Evolutionary conservation across 192 early-diverging fungal species (phyloP).

Genomic region (Coemansia sp.): DNA sequence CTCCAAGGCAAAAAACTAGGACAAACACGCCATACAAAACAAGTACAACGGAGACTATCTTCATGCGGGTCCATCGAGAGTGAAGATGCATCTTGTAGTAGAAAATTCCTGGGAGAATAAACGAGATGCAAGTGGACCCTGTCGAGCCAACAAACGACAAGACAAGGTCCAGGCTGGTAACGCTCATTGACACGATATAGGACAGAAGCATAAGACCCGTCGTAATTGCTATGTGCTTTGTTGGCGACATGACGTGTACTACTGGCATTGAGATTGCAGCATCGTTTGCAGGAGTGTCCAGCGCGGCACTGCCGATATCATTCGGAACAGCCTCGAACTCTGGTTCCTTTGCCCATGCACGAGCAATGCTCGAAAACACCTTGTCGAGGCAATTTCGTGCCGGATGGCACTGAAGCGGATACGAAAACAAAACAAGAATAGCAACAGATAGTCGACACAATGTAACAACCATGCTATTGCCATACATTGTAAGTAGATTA

Average conservation of each 20-base stretch:
- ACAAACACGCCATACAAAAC: slow-evolving; percentile 70
- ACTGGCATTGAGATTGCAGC: slow-evolving; percentile 24
- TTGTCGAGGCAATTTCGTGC: slow-evolving; percentile 88
- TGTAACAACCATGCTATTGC: slow-evolving; percentile 64
- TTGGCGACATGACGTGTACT: slow-evolving; percentile 46
- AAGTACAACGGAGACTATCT: slow-evolving; percentile 64
- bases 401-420: slow-evolving; percentile 93
- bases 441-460: slow-evolving; percentile 87
- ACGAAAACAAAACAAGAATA: slow-evolving; percentile 84
- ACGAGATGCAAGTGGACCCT: slow-evolving; percentile 93
- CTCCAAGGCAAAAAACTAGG: slow-evolving; percentile 77
- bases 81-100: slow-evolving; percentile 82
- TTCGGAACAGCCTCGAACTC: slow-evolving; percentile 34
- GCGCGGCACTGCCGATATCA: slow-evolving; percentile 1
- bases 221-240: slow-evolving; percentile 66
- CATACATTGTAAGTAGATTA: slow-evolving; percentile 75
- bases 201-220: slow-evolving; percentile 65
- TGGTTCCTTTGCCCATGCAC: slow-evolving; percentile 33
- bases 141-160: slow-evolving; percentile 94
- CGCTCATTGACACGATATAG: slow-evolving; percentile 72
- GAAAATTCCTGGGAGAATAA: slow-evolving; percentile 91
- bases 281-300: slow-evolving; percentile 15
- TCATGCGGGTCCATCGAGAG: slow-evolving; percentile 64
- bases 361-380: slow-evolving; percentile 57
- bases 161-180: slow-evolving; percentile 80